A percentile compares a stretch with the other conserved stretches of the same genome.
Evolutionary conservation across 805 yeast species (phyloP).

Genomic region (Saccharomyces paradoxus): DNA sequence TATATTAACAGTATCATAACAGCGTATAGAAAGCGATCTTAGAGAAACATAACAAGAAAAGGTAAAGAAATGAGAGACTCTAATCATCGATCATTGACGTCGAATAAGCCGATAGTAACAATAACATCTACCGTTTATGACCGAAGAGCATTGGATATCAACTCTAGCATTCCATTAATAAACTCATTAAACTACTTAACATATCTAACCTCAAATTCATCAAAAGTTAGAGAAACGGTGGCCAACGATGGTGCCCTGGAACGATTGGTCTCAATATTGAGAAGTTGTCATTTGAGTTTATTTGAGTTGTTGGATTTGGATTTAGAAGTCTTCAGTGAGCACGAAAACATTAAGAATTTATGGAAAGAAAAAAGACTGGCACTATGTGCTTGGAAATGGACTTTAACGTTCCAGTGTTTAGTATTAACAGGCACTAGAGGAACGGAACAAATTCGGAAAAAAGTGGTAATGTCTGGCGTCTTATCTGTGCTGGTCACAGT

Average conservation of each 20-base stretch:
- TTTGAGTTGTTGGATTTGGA: conserved; percentile 14
- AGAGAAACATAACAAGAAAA: not conserved
- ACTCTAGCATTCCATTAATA: conserved; percentile 81
- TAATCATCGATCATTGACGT: conserved; percentile 67
- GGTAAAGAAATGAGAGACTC: conserved; percentile 67
- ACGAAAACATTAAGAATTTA: conserved; percentile 18
- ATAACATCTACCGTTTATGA: conserved; percentile 86
- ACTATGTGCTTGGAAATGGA: conserved; percentile 95
- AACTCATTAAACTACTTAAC: conserved; percentile 87
- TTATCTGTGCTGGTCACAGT: conserved; percentile 88
- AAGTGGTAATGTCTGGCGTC: conserved; percentile 86
- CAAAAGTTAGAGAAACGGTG: conserved; percentile 84
- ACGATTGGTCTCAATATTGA: conserved; percentile 73
- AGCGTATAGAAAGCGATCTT: not conserved
- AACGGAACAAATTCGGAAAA: conserved; percentile 71
- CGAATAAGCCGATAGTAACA: conserved; percentile 86
- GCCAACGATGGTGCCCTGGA: conserved; percentile 89
- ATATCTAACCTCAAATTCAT: conserved; percentile 74
- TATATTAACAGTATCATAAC: not conserved
- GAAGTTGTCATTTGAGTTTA: conserved; percentile 53
- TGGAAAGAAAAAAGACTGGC: conserved; percentile 33
- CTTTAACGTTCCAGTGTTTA: conserved; percentile 84
- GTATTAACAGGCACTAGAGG: conserved; percentile 91
- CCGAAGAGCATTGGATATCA: conserved; percentile 84
- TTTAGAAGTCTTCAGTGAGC: conserved; percentile 12